Conservation (phyloP, 139 green algal species). For the Diplosphaera chodatii region DNA sequence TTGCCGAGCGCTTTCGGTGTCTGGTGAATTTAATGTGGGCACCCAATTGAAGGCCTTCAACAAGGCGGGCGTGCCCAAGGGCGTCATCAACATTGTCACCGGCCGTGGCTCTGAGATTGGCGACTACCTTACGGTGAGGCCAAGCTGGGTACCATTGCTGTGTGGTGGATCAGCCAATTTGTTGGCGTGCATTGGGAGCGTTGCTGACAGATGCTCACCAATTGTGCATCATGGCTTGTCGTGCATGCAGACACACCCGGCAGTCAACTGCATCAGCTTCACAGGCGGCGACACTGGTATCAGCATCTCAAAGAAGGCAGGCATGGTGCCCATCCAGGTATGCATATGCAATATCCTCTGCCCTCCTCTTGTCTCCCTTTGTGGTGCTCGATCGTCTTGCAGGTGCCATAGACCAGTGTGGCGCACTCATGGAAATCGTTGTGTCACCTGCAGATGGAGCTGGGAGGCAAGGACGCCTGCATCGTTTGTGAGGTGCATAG, state of each 20-base stretch:
- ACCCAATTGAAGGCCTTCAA: slow-evolving; percentile 54
- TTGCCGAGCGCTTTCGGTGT: too few relatives aligned
- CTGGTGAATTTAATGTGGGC: too few relatives aligned
- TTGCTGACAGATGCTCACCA: too few relatives aligned
- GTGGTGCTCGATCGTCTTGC: too few relatives aligned
- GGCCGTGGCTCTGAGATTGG: slow-evolving; percentile 88
- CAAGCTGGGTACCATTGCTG: too few relatives aligned
- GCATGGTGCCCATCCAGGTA: slow-evolving; percentile 93
- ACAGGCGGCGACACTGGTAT: slow-evolving; percentile 80
- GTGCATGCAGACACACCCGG: slow-evolving; percentile 47
- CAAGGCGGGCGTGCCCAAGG: slow-evolving; percentile 72
- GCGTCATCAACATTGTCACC: slow-evolving; percentile 76
- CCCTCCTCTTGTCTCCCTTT: too few relatives aligned
- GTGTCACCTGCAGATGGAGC: slow-evolving; percentile 93
- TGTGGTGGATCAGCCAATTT: too few relatives aligned
- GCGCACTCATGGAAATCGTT: too few relatives aligned
- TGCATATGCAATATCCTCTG: too few relatives aligned
- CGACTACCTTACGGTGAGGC: slow-evolving; percentile 79
- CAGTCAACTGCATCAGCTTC: slow-evolving; percentile 84
- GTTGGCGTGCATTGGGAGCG: too few relatives aligned
- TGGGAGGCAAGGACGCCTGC: slow-evolving; percentile 94
- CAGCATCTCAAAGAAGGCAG: slow-evolving; percentile 75
- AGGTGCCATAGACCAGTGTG: neutral
- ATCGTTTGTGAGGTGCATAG: slow-evolving; percentile 61
- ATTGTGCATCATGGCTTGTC: too few relatives aligned